phyloP scores from a whole-genome alignment of 148 eudicot species.

The Salicornia ramosissima region DNA sequence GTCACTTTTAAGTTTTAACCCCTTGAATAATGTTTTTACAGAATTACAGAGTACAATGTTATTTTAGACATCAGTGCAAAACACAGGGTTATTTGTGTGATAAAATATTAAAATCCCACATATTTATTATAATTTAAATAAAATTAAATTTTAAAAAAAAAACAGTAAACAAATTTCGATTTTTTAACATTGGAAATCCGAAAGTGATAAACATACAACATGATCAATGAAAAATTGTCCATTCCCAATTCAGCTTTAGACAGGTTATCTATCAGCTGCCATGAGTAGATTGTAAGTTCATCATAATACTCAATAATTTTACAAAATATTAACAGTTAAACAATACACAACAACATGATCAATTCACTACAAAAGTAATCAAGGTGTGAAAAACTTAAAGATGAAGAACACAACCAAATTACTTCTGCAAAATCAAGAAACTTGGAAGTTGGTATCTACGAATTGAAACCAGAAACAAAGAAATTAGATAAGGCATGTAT shows the following conservation, averaged over 20 bases:
- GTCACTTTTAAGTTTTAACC: no score
- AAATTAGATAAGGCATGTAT: not conserved
- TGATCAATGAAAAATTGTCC: not conserved
- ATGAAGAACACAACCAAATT: constrained; percentile 1
- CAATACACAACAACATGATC: not conserved
- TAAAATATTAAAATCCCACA: no score
- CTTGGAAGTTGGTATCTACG: not conserved
- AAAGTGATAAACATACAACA: not conserved
- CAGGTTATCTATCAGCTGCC: not conserved
- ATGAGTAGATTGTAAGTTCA: not conserved
- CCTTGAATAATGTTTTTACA: no score
- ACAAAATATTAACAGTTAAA: not conserved
- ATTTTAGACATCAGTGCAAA: not conserved
- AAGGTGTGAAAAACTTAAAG: not conserved
- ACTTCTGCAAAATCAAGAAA: not conserved
- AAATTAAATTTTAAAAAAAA: no score
- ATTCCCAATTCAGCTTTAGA: not conserved
- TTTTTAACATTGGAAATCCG: no score
- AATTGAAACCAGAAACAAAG: not conserved
- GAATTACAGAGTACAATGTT: not conserved
- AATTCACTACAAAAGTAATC: not conserved
- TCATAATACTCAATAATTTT: not conserved
- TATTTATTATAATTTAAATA: no score
- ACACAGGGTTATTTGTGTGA: no score
- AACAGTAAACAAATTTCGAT: no score